A percentile compares a stretch with the other conserved stretches of the same genome.
These are phyloP conservation scores for Brassica rapa DNA, from an alignment of 345 rosid genomes.

Conservation along the genomic window DNA sequence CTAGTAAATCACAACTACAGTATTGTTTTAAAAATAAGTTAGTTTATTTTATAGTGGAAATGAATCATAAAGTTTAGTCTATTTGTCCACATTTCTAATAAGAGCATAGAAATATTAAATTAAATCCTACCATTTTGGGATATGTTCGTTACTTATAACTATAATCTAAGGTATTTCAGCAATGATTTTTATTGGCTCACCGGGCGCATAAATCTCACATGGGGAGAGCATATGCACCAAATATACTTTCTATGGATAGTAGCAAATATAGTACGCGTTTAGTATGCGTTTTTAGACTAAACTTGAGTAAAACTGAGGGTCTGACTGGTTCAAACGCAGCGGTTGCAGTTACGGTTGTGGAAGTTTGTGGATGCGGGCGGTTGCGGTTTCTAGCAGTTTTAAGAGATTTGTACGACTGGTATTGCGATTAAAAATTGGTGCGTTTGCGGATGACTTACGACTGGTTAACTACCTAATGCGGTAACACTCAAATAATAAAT, in stretches of 20 bases:
- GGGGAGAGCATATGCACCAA: conserved; percentile 12
- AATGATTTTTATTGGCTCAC: conserved; percentile 22
- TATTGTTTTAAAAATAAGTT: neutral
- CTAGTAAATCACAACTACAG: conserved; percentile 34
- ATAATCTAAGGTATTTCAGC: conserved; percentile 15
- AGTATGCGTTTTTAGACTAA: neutral
- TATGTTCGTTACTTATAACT: conserved; percentile 21
- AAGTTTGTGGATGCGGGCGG: no score
- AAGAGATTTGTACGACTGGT: no score
- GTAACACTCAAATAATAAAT: no score
- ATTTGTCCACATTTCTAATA: conserved; percentile 24
- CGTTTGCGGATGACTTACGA: no score
- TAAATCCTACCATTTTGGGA: conserved; percentile 34
- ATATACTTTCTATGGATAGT: conserved; percentile 4
- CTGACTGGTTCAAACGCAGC: no score
- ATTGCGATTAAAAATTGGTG: no score
- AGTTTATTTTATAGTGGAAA: neutral
- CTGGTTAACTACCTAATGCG: no score
- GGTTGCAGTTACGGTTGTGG: no score
- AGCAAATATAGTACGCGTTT: neutral
- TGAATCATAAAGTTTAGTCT: neutral
- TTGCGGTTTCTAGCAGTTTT: no score
- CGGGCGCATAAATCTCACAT: conserved; percentile 12
- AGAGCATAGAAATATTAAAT: conserved; percentile 25
- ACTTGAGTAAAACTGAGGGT: neutral